Conservation (phyloP, 306 rosid genomes). For the Rubus parviflorus region DNA sequence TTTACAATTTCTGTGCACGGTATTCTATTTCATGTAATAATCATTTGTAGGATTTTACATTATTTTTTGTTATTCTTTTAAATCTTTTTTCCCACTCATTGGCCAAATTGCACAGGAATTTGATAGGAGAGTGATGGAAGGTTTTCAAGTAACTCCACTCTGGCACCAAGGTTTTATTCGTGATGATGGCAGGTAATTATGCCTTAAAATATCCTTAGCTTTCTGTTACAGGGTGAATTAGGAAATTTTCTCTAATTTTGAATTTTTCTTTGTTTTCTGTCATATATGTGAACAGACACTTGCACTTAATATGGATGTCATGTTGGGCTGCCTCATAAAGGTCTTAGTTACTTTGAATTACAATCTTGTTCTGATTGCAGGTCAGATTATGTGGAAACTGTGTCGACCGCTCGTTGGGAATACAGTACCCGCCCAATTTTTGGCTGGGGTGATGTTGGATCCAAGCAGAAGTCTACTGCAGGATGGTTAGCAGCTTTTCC, state of each 20-base stretch:
- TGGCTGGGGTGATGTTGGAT: slow-evolving; percentile 96
- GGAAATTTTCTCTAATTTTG: background rate
- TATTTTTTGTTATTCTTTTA: background rate
- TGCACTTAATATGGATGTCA: background rate
- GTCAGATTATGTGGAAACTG: slow-evolving; percentile 75
- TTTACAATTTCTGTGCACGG: background rate
- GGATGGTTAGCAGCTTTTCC: slow-evolving; percentile 99
- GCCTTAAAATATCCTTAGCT: background rate
- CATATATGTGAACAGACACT: background rate
- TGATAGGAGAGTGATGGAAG: slow-evolving; percentile 67
- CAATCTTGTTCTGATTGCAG: slow-evolving; percentile 41
- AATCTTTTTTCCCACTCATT: background rate
- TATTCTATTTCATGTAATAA: background rate
- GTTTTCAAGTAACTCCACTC: slow-evolving; percentile 93
- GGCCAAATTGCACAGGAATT: slow-evolving; percentile 60
- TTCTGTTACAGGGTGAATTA: background rate
- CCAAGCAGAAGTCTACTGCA: slow-evolving; percentile 86
- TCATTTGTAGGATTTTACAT: background rate
- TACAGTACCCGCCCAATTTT: slow-evolving; percentile 82
- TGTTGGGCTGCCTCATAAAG: background rate
- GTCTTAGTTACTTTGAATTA: background rate
- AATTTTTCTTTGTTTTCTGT: background rate
- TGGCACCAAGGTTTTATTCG: slow-evolving; percentile 91
- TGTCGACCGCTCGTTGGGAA: slow-evolving; percentile 86
- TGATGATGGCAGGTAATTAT: slow-evolving; percentile 79